phyloP scores from a whole-genome alignment of 2,329 filamentous ascomycete genomes.

The Xylaria hypoxylon region DNA sequence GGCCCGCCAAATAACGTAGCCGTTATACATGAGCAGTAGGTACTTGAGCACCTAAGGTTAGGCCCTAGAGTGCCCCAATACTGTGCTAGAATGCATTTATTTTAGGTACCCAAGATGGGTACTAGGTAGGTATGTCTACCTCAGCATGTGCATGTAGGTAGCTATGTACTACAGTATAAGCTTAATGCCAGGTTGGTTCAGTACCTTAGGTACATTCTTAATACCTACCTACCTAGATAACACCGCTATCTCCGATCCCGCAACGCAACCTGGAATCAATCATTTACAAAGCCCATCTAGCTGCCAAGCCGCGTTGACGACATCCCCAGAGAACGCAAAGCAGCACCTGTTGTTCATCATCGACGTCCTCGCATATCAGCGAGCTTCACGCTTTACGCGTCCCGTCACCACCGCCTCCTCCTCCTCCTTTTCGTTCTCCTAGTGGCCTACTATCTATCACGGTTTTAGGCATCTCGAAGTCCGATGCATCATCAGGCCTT shows the following conservation, averaged over 20 bases:
- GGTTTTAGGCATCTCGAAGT: constrained; percentile 2
- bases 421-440: background rate
- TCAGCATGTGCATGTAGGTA: background rate
- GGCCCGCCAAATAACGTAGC: constrained; percentile 3
- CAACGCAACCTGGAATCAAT: background rate
- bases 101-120: too few species aligned
- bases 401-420: background rate
- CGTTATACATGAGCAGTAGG: too few species aligned
- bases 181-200: too few species aligned
- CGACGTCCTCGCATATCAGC: constrained; percentile 12
- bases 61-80: too few species aligned
- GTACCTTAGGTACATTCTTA: too few species aligned
- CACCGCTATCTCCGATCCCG: constrained; percentile 28
- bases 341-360: background rate
- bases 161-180: background rate
- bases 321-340: constrained; percentile 5
- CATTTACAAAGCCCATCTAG: background rate
- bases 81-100: too few species aligned
- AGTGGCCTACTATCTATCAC: background rate
- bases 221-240: background rate
- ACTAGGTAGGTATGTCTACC: too few species aligned
- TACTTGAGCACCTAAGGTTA: too few species aligned
- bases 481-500: constrained; percentile 45
- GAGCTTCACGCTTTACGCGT: constrained; percentile 20
- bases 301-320: constrained; percentile 30